These are phyloP conservation scores for Sphaceloma murrayae DNA, from an alignment of 2,329 filamentous ascomycete species.

Conservation along the genomic window DNA sequence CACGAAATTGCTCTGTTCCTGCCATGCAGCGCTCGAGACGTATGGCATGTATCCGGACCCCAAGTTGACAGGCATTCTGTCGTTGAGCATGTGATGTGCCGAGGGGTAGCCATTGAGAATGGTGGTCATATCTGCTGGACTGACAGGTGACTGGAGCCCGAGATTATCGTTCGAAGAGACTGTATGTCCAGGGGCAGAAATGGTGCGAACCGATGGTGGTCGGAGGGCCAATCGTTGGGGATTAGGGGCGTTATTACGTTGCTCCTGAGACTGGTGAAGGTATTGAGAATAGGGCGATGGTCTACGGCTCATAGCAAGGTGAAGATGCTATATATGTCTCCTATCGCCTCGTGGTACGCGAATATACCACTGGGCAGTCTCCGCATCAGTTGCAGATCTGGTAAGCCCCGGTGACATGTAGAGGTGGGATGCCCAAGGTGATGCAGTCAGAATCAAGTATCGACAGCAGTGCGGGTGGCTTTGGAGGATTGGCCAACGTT, in stretches of 20 bases:
- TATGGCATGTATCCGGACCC: background rate
- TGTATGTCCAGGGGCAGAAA: slow-evolving; percentile 4
- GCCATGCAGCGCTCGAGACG: slow-evolving; percentile 5
- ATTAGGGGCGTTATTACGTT: background rate
- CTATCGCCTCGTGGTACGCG: background rate
- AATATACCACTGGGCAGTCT: background rate
- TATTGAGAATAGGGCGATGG: background rate
- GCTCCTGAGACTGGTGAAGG: background rate
- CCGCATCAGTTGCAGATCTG: background rate
- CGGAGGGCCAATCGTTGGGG: slow-evolving; percentile 5
- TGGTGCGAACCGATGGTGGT: slow-evolving; percentile 1
- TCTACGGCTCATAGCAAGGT: slow-evolving; percentile 3
- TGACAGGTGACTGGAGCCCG: slow-evolving; percentile 5
- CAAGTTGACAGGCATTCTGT: background rate
- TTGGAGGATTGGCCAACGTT: slow-evolving; percentile 1
- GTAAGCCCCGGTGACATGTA: background rate
- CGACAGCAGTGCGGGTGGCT: slow-evolving; percentile 4
- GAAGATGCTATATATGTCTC: background rate
- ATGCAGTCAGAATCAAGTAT: too few relatives aligned
- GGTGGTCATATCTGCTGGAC: slow-evolving; percentile 10
- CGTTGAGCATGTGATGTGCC: background rate
- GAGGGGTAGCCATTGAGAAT: slow-evolving; percentile 1
- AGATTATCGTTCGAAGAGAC: background rate
- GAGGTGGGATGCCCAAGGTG: background rate
- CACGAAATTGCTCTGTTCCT: slow-evolving; percentile 3